Evolutionary conservation across 495 filamentous ascomycete genomes (phyloP), one percentile per base, ranked within the genome.

Genomic region (Glonium stellatum): DNA sequence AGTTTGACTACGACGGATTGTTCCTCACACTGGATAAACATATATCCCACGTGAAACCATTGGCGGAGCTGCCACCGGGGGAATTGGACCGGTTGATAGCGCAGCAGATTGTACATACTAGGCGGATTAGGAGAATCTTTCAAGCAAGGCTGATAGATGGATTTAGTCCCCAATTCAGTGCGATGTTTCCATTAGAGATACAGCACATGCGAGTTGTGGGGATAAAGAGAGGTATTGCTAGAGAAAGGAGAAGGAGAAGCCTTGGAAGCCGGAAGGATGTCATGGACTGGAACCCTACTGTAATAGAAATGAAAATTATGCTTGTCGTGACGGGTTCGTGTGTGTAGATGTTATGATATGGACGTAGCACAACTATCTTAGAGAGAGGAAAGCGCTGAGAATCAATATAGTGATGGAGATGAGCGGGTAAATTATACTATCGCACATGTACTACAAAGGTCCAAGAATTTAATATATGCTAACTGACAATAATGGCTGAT

Each of bases 51-150:
- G 57, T 60, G n/a, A 35, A 12, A 1, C 57, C 57, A 18, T 60
- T 39, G 27, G 27, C 1, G 12, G 21, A 44, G 15, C 54, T 47
- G 6, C 48, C 48, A 1, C 57, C 57, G 13, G 48, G 1, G 10
- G 49, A 23, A 31, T 60, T 60, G 22, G 57, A 25, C 1, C 48
- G 57, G 37, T 60, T 60, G 22, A 54, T 31, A 11, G 57, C 57
- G 36, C 57, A 60, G 36, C 57, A 60, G 31, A 60, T 44, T 12
- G 21, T 23, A n/a, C n/a, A n/a, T n/a, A 6, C 21, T 23, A 4
- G 34, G 51, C 8, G 44, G 56, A 31, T 25, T 51, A 13, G 56
- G 23, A 10, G 41, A 23, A 44, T 58, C 56, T n/a, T 34, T 34
- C 12, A 44, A 58, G 56, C 56, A 58, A 4, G 56, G 56, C 56